A percentile compares a stretch with the other conserved stretches of the same genome.
Evolutionary conservation across 257 asterid species (phyloP).

Genomic region (Forsythia suspensa): DNA sequence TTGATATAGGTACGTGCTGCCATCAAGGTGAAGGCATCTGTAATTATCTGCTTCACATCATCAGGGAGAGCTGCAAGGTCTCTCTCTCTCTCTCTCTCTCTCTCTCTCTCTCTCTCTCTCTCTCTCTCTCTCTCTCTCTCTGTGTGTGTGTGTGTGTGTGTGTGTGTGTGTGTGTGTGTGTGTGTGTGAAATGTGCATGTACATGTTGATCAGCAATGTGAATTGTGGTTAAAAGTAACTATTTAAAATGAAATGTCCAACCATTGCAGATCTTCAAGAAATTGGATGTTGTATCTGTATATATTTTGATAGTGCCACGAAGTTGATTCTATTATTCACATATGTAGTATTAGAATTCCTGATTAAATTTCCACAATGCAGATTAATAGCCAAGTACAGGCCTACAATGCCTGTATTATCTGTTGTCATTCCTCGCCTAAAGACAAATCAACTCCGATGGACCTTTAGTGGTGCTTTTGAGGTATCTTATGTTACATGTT

Average conservation of each 20-base stretch:
- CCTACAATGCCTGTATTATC: constrained; percentile 95
- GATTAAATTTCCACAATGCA: constrained; percentile 26
- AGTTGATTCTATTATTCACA: not conserved
- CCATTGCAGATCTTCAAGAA: not conserved
- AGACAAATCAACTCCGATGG: constrained; percentile 84
- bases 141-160: too few relatives aligned
- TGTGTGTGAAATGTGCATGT: not conserved
- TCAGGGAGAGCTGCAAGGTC: constrained; percentile 97
- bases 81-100: not conserved
- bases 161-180: not conserved
- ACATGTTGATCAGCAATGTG: too few relatives aligned
- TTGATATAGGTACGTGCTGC: constrained; percentile 82
- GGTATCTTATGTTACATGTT: constrained; percentile 39
- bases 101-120: constrained; percentile 18
- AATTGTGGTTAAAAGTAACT: too few relatives aligned
- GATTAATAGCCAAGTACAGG: constrained; percentile 90
- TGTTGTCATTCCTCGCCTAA: constrained; percentile 85
- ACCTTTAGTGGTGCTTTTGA: constrained; percentile 84
- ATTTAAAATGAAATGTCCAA: not conserved
- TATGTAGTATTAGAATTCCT: not conserved
- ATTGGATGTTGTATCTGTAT: not conserved
- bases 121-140: constrained; percentile 1
- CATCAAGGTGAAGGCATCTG: constrained; percentile 90
- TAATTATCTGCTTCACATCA: constrained; percentile 88
- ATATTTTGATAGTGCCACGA: not conserved